Base-by-base conservation (phyloP, 2,329 filamentous ascomycete genomes). In the Colletotrichum lentis region DNA sequence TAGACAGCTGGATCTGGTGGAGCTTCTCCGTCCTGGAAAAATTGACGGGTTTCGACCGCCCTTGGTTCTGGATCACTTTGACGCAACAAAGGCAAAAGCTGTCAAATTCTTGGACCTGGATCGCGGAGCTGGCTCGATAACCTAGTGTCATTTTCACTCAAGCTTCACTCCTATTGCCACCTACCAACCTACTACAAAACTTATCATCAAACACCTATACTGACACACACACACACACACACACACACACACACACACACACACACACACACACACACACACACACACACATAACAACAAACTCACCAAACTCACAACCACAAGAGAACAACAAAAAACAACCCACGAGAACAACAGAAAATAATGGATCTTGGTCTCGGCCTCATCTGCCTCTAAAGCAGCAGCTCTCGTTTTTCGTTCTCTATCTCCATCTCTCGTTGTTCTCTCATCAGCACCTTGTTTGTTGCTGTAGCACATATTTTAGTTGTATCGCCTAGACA, bases 21-120 rank as follows among this genome's bases (percentile, higher is more conserved):
- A 66, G 62, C 66, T 66, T 56, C 37, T 69, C 57, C 55, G 44
- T 56, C 62, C 62, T 69, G 49, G 54, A 69, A 66, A 66, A 66
- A 66, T 56, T 62, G 37, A 61, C 62, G 31, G 62, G 55, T 66
- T 65, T 69, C 49, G 43, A 50, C 49, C 57, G 35, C 20, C 57
- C 31, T 50, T 49, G 31, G n/a, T 27, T 52, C 46, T 52, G 35
- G 35, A 20, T 20, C 57, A 31, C 57, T 52, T 52, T 60, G 54
- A 31, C 53, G 61, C 52, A 27, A 49, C 22, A 39, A 16, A 50
- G 39, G 35, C 41, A 24, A 62, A 10, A 35, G 11, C 53, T 10
- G 53, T 37, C n/a, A 39, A 46, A 22, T 24, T 59, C 14, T 43
- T 47, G 56, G 43, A 27, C 14, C 56, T 49, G 56, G n/a, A 27